A percentile compares a stretch with the other conserved stretches of the same genome.
Evolutionary conservation across 331 rosid genomes (phyloP).

Genomic region (Dryas integrifolia): DNA sequence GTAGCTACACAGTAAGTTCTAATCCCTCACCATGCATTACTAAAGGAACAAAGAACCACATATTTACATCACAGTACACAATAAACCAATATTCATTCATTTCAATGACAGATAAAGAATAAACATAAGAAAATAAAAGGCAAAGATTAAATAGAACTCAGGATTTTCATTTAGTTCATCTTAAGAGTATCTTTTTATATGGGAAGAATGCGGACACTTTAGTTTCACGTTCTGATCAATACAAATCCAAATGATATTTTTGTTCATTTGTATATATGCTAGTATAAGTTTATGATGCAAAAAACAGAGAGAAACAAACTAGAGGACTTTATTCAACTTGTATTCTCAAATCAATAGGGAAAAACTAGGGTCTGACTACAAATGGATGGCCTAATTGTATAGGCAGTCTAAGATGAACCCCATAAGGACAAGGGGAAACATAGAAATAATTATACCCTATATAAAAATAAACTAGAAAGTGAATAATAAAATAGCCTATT

Average conservation of each 20-base stretch:
- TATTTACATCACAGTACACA: background rate
- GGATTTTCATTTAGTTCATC: background rate
- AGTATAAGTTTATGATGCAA: background rate
- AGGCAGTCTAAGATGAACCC: background rate
- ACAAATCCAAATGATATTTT: background rate
- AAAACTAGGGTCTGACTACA: background rate
- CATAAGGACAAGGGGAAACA: background rate
- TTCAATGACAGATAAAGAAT: background rate
- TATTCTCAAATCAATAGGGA: background rate
- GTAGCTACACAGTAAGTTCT: conserved; percentile 13
- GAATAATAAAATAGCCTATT: background rate
- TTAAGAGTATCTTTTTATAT: background rate
- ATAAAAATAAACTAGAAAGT: background rate
- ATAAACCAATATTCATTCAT: too few relatives aligned
- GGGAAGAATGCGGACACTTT: background rate
- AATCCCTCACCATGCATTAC: conserved; percentile 13
- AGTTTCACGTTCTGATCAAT: background rate
- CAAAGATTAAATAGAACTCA: background rate
- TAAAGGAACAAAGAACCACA: conserved; percentile 10
- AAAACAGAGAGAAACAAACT: background rate
- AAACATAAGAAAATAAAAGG: background rate
- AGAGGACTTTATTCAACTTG: background rate
- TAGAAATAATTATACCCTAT: background rate
- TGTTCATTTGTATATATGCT: too few relatives aligned
- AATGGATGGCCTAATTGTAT: background rate